Percentiles rank a stretch among this genome's conserved stretches.
These are phyloP conservation scores for Erysimum cheiranthoides DNA, from an alignment of 345 rosid genomes.

Conservation along the genomic window DNA sequence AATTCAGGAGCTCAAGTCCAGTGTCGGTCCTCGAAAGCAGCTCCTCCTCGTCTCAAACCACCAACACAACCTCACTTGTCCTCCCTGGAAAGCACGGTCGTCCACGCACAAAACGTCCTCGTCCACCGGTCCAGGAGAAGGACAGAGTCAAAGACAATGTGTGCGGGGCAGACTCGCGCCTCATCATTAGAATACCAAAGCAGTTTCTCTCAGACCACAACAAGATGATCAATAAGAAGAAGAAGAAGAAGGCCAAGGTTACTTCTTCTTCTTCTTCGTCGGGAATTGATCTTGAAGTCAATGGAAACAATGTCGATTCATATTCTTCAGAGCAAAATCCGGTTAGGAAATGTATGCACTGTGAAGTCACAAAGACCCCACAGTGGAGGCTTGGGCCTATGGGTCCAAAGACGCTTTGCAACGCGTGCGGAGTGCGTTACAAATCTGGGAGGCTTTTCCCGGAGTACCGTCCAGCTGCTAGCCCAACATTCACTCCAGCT, in stretches of 20 bases:
- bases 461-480: constrained; percentile 94
- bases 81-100: constrained; percentile 66
- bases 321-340: constrained; percentile 49
- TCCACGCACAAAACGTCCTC: constrained; percentile 93
- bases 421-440: constrained; percentile 95
- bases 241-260: constrained; percentile 63
- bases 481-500: constrained; percentile 89
- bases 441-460: constrained; percentile 98
- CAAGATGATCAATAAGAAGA: constrained; percentile 73
- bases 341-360: constrained; percentile 90
- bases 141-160: constrained; percentile 60
- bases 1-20: constrained; percentile 78
- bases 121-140: constrained; percentile 61
- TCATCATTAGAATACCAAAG: constrained; percentile 70
- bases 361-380: constrained; percentile 94
- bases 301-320: constrained; percentile 45
- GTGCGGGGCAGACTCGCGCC: constrained; percentile 45
- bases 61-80: constrained; percentile 42
- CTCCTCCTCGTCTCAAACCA: constrained; percentile 68
- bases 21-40: constrained; percentile 94
- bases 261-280: constrained; percentile 44
- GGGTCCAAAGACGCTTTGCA: constrained; percentile 99
- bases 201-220: constrained; percentile 59
- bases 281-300: constrained; percentile 46
- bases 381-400: constrained; percentile 99